These are phyloP conservation scores for Cunninghamia lanceolata DNA, from an alignment of 75 land plant genomes.

Conservation along the genomic window DNA sequence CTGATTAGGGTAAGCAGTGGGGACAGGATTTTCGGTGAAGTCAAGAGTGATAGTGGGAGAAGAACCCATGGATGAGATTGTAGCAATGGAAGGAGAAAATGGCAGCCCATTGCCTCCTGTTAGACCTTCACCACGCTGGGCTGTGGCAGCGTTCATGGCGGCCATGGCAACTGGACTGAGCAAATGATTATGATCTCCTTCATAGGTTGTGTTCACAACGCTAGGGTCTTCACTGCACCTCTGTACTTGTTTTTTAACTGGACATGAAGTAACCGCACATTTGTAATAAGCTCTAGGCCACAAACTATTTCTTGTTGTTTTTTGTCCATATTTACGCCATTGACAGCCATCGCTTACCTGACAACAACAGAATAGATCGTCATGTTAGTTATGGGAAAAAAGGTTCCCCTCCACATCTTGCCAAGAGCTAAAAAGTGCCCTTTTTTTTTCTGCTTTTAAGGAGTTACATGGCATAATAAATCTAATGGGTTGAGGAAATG, in stretches of 20 bases:
- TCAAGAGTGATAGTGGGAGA: slow-evolving; percentile 4
- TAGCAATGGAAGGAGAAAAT: background rate
- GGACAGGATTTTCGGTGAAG: background rate
- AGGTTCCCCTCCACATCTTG: background rate
- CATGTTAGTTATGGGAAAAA: background rate
- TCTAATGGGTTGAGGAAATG: background rate
- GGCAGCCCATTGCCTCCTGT: background rate
- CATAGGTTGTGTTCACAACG: background rate
- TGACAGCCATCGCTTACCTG: slow-evolving; percentile 6
- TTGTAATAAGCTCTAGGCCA: slow-evolving; percentile 1
- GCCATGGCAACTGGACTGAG: background rate
- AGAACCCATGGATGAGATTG: background rate
- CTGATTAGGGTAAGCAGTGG: background rate
- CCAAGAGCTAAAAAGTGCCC: background rate
- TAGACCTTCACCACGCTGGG: background rate
- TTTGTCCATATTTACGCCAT: slow-evolving; percentile 8
- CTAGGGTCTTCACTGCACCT: background rate
- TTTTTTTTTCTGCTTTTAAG: too few relatives aligned
- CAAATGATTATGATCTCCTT: background rate
- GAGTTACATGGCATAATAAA: background rate
- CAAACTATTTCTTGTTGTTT: background rate
- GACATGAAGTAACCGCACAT: background rate
- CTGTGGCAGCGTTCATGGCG: background rate
- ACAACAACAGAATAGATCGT: background rate
- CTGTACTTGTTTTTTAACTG: slow-evolving; percentile 5